Evolutionary conservation across 768 basidiomycete genomes (phyloP).

Genomic region (Podaxis mareebaensis): DNA sequence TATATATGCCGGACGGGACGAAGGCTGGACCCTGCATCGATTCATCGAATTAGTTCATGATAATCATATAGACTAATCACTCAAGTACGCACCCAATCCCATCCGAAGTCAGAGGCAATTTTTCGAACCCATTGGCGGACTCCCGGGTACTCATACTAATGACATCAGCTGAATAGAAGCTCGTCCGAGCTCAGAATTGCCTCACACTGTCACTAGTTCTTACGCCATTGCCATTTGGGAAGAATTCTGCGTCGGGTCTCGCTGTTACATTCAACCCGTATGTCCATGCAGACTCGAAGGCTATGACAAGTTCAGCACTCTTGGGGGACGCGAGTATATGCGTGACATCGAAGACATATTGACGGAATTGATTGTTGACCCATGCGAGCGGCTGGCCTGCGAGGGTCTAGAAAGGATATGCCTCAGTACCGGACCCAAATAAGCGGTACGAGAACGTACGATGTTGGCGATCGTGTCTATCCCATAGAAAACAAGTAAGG

Average conservation of each 20-base stretch:
- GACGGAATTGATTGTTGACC: conserved; percentile 60
- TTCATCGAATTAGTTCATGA: not conserved
- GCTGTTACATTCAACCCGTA: conserved; percentile 56
- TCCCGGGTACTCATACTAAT: conserved; percentile 51
- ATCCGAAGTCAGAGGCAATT: conserved; percentile 55
- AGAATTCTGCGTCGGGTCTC: conserved; percentile 46
- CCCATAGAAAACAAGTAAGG: conserved; percentile 54
- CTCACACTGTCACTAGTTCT: conserved; percentile 15
- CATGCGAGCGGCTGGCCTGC: conserved; percentile 53
- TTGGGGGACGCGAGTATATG: conserved; percentile 35
- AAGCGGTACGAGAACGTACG: conserved; percentile 29
- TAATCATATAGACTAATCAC: not conserved
- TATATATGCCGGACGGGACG: conserved; percentile 53
- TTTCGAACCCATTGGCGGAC: conserved; percentile 52
- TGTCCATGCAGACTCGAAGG: conserved; percentile 52
- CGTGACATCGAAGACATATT: conserved; percentile 54
- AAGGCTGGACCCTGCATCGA: conserved; percentile 54
- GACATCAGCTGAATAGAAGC: not conserved
- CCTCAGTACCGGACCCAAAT: not conserved
- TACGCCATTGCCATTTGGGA: conserved; percentile 30
- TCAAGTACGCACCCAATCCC: conserved; percentile 56
- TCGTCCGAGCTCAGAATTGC: not conserved
- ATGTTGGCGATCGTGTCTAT: conserved; percentile 60
- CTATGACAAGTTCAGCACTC: conserved; percentile 48
- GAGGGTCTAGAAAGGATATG: conserved; percentile 37